A percentile compares a stretch with the other conserved stretches of the same genome.
These are phyloP conservation scores for Solanum corneliomulleri DNA, from an alignment of 257 asterid genomes.

Conservation along the genomic window DNA sequence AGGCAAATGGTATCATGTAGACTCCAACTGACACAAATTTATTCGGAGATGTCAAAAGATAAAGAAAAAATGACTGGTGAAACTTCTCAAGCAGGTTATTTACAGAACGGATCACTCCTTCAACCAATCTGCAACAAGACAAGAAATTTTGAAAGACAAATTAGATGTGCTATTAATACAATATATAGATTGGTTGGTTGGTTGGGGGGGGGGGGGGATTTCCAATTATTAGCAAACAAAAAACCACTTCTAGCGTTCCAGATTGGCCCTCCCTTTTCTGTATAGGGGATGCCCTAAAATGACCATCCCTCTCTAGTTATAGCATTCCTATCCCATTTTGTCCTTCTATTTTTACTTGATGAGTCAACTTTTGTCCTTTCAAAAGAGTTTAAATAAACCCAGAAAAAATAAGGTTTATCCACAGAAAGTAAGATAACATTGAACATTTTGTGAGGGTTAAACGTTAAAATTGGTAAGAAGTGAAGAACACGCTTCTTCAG, in stretches of 20 bases:
- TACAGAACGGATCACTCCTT: slow-evolving; percentile 73
- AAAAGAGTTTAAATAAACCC: neutral
- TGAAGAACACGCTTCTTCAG: neutral
- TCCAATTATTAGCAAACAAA: neutral
- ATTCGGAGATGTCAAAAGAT: slow-evolving; percentile 73
- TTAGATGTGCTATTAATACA: neutral
- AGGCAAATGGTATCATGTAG: slow-evolving; percentile 83
- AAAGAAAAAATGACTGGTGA: slow-evolving; percentile 89
- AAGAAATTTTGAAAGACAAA: neutral
- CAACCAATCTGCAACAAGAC: slow-evolving; percentile 60
- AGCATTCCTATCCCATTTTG: neutral
- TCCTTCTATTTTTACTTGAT: neutral
- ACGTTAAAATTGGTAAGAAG: neutral
- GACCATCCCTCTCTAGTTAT: neutral
- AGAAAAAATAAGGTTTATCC: neutral
- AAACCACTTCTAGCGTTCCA: neutral
- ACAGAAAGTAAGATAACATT: neutral
- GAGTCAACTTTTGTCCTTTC: neutral
- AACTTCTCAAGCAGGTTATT: slow-evolving; percentile 97
- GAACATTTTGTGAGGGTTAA: neutral
- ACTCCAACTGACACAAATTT: slow-evolving; percentile 87
- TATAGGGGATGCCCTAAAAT: neutral
- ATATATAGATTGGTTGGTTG: neutral
- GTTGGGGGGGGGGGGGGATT: neutral
- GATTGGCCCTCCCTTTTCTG: neutral